Base-by-base conservation (phyloP, 345 rosid genomes). In the Mallotus nudiflorus region DNA sequence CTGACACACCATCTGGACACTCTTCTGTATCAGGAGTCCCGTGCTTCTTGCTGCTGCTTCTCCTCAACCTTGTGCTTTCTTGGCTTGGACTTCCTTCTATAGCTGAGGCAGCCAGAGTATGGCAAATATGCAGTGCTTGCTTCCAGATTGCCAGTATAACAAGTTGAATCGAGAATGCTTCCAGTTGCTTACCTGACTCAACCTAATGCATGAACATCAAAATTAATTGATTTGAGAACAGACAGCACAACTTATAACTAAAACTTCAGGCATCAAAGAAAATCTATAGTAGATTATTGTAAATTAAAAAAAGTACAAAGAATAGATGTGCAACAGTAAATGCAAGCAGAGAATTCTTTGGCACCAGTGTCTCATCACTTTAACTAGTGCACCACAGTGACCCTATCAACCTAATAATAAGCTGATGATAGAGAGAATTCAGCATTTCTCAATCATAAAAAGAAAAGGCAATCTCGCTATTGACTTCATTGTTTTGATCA, bases 71-170 rank as follows among this genome's bases (percentile, higher is more conserved):
- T 54, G 62, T 53, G 64, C 58, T 80, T 65, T 84, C 91, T 69
- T 66, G 85, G 75, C 73, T 82, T 42, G 95, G 92, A 76, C 88
- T 92, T 82, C 88, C 97, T 86, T 90, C 96, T 75, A 81, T 82
- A 55, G 87, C 96, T 68, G 98, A 92, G 56, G 92, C 91, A 83
- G 97, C 97, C 77, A 82, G 91, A 25, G 99, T 72, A 78, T 95
- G 99, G 82, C 98, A 90, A 73, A 92, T 89, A 84, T 90, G 83
- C 73, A 92, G 76, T 24, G 96, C 98, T 76, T 89, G 98, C 85
- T 90, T 95, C 98, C 98, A 92, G 55, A 92, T 89, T 69, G 98
- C 99, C 44, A 92, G 94, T 76, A 90, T 85, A 69, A 87, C 97
- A 80, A 95, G 86, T 78, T 95, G 96, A 67, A 95, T 82, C 9